These are phyloP conservation scores for Skeletonema potamos DNA, from an alignment of 108 stramenopile genomes.

Conservation along the genomic window DNA sequence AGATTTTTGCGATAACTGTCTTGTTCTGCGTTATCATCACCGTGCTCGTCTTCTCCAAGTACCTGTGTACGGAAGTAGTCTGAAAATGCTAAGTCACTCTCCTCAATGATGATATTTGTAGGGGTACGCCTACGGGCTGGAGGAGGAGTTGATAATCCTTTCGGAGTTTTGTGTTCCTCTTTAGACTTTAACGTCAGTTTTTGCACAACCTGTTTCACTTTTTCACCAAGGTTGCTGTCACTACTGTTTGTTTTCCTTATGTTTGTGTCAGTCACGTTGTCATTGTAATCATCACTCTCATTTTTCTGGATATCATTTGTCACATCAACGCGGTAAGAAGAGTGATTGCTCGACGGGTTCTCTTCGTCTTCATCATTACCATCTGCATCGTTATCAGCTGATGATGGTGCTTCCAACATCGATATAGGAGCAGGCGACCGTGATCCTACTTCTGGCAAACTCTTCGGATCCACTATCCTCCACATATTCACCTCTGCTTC, in stretches of 20 bases:
- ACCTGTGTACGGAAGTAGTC: conserved; percentile 28
- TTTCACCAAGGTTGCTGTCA: background rate
- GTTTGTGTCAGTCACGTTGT: background rate
- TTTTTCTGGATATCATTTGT: background rate
- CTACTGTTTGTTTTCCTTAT: background rate
- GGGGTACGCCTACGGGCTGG: background rate
- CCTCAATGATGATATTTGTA: conserved; percentile 8
- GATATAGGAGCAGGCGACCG: background rate
- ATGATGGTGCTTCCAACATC: background rate
- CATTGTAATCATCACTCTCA: background rate
- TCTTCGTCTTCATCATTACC: background rate
- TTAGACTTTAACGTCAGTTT: background rate
- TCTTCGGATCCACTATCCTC: background rate
- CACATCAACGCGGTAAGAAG: background rate
- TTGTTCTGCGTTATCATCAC: background rate
- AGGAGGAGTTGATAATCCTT: background rate
- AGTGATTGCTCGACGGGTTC: background rate
- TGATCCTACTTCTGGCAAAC: background rate
- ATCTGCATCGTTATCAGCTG: background rate
- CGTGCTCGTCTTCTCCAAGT: conserved; percentile 1
- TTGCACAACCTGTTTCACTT: background rate
- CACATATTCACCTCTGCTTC: conserved; percentile 6
- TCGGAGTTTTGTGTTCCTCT: background rate
- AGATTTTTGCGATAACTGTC: conserved; percentile 21
- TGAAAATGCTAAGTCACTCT: conserved; percentile 18